A percentile compares a stretch with the other conserved stretches of the same genome.
phyloP scores from a whole-genome alignment of 345 rosid species.

The Lepidium didymum region DNA sequence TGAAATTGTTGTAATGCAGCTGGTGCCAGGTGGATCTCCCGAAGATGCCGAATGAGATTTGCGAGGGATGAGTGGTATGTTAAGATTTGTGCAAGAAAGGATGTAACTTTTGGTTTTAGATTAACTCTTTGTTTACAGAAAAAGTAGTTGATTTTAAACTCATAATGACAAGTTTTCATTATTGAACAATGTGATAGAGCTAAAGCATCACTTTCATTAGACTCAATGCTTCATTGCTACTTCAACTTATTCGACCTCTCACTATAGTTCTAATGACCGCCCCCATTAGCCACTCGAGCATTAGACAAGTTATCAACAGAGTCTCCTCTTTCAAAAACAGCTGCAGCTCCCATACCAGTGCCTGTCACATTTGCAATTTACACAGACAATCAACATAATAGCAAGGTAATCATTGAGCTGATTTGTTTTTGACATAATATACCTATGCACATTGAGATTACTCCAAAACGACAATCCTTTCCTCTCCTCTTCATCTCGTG shows the following conservation, averaged over 20 bases:
- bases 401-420: neutral
- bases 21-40: slow-evolving; percentile 96
- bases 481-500: slow-evolving; percentile 92
- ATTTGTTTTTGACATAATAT: neutral
- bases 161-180: neutral
- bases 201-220: neutral
- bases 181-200: neutral
- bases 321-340: slow-evolving; percentile 83
- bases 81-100: neutral
- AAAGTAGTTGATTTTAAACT: slow-evolving; percentile 1
- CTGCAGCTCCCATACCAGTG: slow-evolving; percentile 89
- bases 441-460: slow-evolving; percentile 98
- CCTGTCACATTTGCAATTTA: slow-evolving; percentile 32
- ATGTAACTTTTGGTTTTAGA: slow-evolving; percentile 14
- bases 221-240: neutral
- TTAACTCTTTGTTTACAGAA: slow-evolving; percentile 4
- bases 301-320: slow-evolving; percentile 44
- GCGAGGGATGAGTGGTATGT: neutral
- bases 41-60: slow-evolving; percentile 37
- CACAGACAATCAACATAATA: neutral
- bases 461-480: slow-evolving; percentile 81
- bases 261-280: slow-evolving; percentile 33
- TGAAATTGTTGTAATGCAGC: slow-evolving; percentile 41
- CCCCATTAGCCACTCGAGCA: slow-evolving; percentile 28
- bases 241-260: slow-evolving; percentile 16